Evolutionary conservation across 2,329 filamentous ascomycete genomes (phyloP).

Genomic region (Verticillium longisporum): DNA sequence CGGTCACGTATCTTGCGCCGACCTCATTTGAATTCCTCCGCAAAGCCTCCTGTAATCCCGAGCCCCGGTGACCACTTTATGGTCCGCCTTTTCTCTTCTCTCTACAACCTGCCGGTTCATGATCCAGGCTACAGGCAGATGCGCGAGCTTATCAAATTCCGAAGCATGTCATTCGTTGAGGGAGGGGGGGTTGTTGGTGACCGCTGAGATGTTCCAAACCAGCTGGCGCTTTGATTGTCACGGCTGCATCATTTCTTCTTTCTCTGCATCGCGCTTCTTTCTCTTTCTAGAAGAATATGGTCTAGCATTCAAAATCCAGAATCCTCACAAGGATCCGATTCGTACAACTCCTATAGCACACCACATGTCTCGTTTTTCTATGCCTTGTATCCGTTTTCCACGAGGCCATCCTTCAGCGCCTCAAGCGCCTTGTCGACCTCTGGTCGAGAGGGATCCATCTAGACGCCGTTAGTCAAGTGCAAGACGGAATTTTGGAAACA

Average conservation of each 20-base stretch:
- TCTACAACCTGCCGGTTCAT: too few species aligned
- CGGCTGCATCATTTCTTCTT: neutral
- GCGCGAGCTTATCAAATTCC: too few species aligned
- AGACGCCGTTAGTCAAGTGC: neutral
- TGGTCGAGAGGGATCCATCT: conserved; percentile 67
- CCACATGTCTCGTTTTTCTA: conserved; percentile 14
- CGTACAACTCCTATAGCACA: neutral
- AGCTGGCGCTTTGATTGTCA: too few species aligned
- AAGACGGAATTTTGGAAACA: neutral
- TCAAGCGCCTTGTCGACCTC: conserved; percentile 82
- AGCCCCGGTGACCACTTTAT: neutral
- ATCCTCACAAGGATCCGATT: neutral
- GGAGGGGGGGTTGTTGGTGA: too few species aligned
- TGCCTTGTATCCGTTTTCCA: conserved; percentile 62
- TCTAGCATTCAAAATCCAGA: too few species aligned
- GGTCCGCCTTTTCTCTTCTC: too few species aligned
- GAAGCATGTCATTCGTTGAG: too few species aligned
- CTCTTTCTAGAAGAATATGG: too few species aligned
- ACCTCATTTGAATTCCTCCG: neutral
- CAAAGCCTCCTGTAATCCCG: neutral
- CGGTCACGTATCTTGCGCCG: neutral
- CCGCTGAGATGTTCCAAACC: too few species aligned
- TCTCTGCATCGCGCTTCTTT: neutral
- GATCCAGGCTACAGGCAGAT: too few species aligned
- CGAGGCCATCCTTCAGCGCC: conserved; percentile 66